Evolutionary conservation across 441 rosid species (phyloP).

Genomic region (Mallotus repandus): DNA sequence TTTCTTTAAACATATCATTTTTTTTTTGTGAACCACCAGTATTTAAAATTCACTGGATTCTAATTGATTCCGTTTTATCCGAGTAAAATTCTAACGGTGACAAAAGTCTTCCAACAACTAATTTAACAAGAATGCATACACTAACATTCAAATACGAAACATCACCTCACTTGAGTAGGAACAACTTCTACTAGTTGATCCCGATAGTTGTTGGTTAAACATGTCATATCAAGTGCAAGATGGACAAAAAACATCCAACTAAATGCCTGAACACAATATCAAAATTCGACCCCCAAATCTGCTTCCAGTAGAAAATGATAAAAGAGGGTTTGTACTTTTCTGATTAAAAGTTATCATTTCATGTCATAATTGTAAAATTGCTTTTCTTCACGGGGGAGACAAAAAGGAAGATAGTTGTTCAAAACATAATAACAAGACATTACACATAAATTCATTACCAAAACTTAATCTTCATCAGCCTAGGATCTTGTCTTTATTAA

Average conservation of each 20-base stretch:
- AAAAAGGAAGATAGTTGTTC: conserved; percentile 33
- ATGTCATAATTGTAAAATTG: background rate
- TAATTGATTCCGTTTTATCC: too few relatives aligned
- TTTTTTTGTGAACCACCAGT: too few relatives aligned
- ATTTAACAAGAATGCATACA: too few relatives aligned
- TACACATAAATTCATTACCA: conserved; percentile 12
- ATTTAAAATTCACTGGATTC: too few relatives aligned
- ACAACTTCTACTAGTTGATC: too few relatives aligned
- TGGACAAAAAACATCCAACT: conserved; percentile 14
- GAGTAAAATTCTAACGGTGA: too few relatives aligned
- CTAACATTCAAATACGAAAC: too few relatives aligned
- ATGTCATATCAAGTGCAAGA: conserved; percentile 4
- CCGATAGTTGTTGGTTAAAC: too few relatives aligned
- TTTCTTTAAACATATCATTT: background rate
- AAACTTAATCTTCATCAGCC: too few relatives aligned
- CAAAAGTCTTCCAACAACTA: too few relatives aligned
- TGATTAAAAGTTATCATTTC: background rate
- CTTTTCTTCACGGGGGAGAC: conserved; percentile 24
- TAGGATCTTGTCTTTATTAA: too few relatives aligned
- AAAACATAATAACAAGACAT: conserved; percentile 30
- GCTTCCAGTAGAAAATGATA: background rate
- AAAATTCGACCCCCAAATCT: background rate
- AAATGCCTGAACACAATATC: background rate
- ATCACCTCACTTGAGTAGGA: too few relatives aligned
- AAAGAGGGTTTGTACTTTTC: background rate